Base-by-base conservation (phyloP, 192 early-diverging fungal species). In the Podila clonocystis region DNA sequence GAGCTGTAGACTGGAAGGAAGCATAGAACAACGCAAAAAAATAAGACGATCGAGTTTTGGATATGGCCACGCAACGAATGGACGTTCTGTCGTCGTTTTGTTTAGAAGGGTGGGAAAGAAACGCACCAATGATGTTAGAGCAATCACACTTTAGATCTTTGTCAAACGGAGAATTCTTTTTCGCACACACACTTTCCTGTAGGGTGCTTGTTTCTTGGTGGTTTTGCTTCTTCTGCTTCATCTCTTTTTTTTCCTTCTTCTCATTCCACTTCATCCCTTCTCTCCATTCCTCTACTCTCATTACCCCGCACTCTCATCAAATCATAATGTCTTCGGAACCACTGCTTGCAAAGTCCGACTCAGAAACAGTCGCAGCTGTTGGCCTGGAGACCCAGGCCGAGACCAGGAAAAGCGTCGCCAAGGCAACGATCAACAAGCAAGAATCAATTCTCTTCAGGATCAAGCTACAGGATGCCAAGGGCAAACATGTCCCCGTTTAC, bases 401-500 rank as follows among this genome's bases (percentile, higher is more conserved):
- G 11, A n/a, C 65, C 0, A 50, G 62, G 15, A 60, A 49, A 50
- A 58, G 20, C 17, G 29, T 29, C 29, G 76, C 76, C 19, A 79
- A 68, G 58, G 69, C 76, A 2, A 79, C 76, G 29, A 57, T 79
- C 26, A 52, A 79, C 30, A 79, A 79, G 52, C 63, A 63, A 5
- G 30, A 68, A 13, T 79, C 76, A 20, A 79, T 79, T 29, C 76
- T 79, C 28, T 79, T 79, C 70, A 41, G 45, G 45, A 79, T 79
- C 41, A 72, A 79, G 41, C 65, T 79, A 3, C 64, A 79, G 61
- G 76, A 79, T 64, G 69, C 76, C 26, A 33, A n/a, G 1, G 64
- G 69, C 0, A 79, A 79, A 17, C 64, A 72, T 67, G 70, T 79
- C 12, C 76, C 76, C 22, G 76, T 79, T 38, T 79, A 72, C 17